These are phyloP conservation scores for Flueggea neowawraea DNA, from an alignment of 441 rosid species.

Conservation along the genomic window DNA sequence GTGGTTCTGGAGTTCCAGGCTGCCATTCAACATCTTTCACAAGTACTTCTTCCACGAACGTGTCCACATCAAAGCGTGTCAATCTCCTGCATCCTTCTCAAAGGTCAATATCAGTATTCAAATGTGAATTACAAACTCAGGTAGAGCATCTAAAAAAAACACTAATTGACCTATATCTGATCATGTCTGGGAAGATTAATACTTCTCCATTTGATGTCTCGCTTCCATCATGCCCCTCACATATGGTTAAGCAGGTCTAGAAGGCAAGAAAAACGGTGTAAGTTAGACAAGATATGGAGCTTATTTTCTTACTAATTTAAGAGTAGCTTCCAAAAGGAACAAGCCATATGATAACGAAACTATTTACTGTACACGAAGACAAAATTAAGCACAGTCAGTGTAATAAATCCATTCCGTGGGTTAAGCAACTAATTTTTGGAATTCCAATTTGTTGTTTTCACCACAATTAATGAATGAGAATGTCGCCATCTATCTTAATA, in stretches of 20 bases:
- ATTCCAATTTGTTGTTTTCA: too few species aligned
- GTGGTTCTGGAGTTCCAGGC: constrained; percentile 85
- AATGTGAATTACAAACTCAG: constrained; percentile 7
- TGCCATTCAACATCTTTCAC: constrained; percentile 94
- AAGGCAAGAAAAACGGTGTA: constrained; percentile 13
- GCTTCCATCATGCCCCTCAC: constrained; percentile 99
- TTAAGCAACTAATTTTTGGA: too few species aligned
- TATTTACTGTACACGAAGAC: too few species aligned
- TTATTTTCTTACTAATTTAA: background rate
- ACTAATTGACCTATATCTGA: constrained; percentile 78
- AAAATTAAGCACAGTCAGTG: too few species aligned
- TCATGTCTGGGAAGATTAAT: constrained; percentile 97
- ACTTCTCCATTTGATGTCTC: constrained; percentile 99
- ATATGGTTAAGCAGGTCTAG: constrained; percentile 87
- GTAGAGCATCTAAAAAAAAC: constrained; percentile 7
- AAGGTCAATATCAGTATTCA: constrained; percentile 19
- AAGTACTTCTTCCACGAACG: constrained; percentile 97
- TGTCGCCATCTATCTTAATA: too few species aligned
- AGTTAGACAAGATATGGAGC: constrained; percentile 13
- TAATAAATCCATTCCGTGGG: too few species aligned
- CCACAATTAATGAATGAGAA: too few species aligned
- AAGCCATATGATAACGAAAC: too few species aligned
- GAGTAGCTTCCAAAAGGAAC: too few species aligned
- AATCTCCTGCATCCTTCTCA: constrained; percentile 72
- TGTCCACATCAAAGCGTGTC: constrained; percentile 99